Base-by-base conservation (phyloP, 177 flowering plant species). In the Vitis hybrid region DNA sequence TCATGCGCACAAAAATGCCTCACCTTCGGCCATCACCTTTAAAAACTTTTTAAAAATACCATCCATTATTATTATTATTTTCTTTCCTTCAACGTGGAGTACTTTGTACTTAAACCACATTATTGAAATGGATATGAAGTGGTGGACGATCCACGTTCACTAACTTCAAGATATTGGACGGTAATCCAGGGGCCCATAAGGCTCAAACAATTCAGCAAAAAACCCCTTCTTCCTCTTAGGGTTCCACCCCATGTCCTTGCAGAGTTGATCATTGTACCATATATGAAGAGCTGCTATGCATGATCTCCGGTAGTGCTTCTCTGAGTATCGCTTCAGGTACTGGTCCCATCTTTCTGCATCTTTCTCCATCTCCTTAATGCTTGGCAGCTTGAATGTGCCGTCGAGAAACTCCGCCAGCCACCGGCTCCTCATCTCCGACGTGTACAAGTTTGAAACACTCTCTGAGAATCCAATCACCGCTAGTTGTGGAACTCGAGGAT, bases 221-320 rank as follows among this genome's bases (percentile, higher is more conserved):
- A 76, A 76, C 10, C 88, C 85, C 31, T 79, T 81, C 74, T 87
- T 87, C 16, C 91, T 74, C 65, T 60, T 80, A 10, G 84, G 81
- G 19, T 83, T 84, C 81, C 81, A 81, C 15, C 88, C 87, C 89
- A 87, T 84, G 65, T 89, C 91, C 71, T 74, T 81, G 83, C 88
- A 86, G 11, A 86, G 45, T 56, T 77, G 83, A 69, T 87, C 92
- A 69, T 78, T 86, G 77, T 84, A 83, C 88, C 90, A 84, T 5
- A 87, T 81, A 18, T 87, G 82, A n/a, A 82, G 9, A 3, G 70
- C 66, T n/a, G 65, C 78, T 2, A 87, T 60, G 71, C 86, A 84
- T 5, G 84, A 77, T 69, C 81, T 84, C 20, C 79, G 9, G 58
- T 73, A 84, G 69, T 77, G 29, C 14, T 20, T 1, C 0, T 79